Evolutionary conservation across 257 asterid genomes (phyloP).

Genomic region (Solanum bulbocastanum): DNA sequence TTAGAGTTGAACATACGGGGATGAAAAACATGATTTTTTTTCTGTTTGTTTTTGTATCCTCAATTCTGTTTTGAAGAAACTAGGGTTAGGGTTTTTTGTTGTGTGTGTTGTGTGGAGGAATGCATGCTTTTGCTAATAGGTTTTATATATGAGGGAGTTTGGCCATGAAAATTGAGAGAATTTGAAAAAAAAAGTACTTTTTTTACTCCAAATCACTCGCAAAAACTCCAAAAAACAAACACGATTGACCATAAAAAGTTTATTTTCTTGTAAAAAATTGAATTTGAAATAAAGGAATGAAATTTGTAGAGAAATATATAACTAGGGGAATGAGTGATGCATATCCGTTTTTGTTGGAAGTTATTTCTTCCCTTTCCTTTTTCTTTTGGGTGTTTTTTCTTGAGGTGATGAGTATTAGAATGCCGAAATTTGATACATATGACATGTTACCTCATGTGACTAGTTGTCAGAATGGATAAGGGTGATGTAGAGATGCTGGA

Average conservation of each 20-base stretch:
- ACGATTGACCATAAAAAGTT: background rate
- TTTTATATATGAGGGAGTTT: background rate
- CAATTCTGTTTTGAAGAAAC: background rate
- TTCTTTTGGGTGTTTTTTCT: background rate
- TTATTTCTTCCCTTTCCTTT: background rate
- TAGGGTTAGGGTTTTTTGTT: background rate
- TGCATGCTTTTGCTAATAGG: background rate
- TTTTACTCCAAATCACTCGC: too few relatives aligned
- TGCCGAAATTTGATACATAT: background rate
- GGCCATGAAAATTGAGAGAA: too few relatives aligned
- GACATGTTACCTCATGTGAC: background rate
- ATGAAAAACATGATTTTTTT: background rate
- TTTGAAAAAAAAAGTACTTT: too few relatives aligned
- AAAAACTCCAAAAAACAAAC: too few relatives aligned
- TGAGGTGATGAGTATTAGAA: background rate
- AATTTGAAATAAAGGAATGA: background rate
- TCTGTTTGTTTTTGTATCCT: background rate
- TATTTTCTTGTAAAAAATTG: background rate
- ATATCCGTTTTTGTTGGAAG: background rate
- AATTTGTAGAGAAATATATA: background rate
- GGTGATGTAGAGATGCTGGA: conserved; percentile 44
- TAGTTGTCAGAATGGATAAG: conserved; percentile 32
- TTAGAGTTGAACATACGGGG: background rate
- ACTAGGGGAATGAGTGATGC: background rate
- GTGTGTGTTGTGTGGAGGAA: background rate